phyloP scores from a whole-genome alignment of 129 eudicot species.

The Artemisia argyi region DNA sequence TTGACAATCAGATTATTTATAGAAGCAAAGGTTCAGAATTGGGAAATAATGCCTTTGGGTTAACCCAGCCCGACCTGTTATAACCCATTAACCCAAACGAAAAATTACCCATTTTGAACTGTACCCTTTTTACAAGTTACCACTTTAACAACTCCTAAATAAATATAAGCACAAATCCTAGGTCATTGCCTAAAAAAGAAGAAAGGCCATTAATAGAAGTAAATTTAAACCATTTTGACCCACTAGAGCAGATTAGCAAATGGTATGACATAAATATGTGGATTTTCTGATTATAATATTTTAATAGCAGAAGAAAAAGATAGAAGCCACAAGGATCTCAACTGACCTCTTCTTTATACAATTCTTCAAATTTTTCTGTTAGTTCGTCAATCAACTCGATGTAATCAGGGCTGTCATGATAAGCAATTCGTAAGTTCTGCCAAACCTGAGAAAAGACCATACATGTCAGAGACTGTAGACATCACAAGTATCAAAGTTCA shows the following conservation, averaged over 20 bases:
- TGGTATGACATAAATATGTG: neutral
- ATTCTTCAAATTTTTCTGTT: slow-evolving; percentile 58
- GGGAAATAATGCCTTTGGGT: neutral
- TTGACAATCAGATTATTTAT: neutral
- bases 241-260: neutral
- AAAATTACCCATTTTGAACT: neutral
- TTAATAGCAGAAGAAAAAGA: neutral
- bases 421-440: slow-evolving; percentile 76
- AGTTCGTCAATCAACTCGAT: slow-evolving; percentile 60
- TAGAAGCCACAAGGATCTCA: slow-evolving; percentile 1
- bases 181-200: neutral
- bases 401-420: slow-evolving; percentile 56
- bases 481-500: slow-evolving; percentile 1
- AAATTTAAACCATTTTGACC: neutral
- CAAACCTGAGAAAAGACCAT: slow-evolving; percentile 58
- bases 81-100: neutral
- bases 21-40: neutral
- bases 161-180: no score
- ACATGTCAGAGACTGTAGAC: slow-evolving; percentile 16
- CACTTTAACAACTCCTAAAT: neutral
- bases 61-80: neutral
- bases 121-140: neutral
- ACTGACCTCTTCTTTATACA: slow-evolving; percentile 85
- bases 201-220: slow-evolving; percentile 1
- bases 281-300: neutral